Evolutionary conservation across 139 green algal genomes (phyloP).

Genomic region (Micractinium sp.): DNA sequence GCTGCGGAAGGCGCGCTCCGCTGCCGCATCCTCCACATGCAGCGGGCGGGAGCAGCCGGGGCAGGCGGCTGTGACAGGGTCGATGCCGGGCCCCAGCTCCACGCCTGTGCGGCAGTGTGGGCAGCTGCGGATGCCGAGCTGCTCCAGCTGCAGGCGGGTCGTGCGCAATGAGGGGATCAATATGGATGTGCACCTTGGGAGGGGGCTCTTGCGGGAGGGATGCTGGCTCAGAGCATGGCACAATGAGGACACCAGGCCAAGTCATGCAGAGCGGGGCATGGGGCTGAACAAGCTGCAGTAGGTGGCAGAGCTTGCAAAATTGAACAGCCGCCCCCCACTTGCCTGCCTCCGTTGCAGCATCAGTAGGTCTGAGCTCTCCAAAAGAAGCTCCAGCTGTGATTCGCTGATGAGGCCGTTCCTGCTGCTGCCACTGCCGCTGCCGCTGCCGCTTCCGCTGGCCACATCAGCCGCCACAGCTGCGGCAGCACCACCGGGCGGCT

Average conservation of each 20-base stretch:
- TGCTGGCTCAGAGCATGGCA: no score
- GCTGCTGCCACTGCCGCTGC: neutral
- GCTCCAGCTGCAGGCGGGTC: neutral
- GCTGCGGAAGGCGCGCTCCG: neutral
- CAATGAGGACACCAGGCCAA: neutral
- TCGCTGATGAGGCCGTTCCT: neutral
- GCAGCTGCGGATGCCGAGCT: constrained; percentile 8
- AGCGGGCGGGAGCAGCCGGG: neutral
- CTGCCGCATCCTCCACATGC: constrained; percentile 8
- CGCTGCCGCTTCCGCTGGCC: neutral
- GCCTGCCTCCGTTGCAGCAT: neutral
- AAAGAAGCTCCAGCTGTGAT: neutral
- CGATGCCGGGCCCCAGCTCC: neutral
- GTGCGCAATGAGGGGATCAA: no score
- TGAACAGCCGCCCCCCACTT: neutral
- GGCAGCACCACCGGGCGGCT: neutral
- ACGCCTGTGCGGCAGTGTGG: neutral
- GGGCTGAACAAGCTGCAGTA: neutral
- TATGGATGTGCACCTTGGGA: no score
- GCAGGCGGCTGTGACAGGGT: neutral
- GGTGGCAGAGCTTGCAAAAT: neutral
- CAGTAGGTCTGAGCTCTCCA: neutral
- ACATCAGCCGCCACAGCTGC: neutral
- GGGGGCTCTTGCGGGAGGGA: no score
- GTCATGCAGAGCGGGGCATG: neutral